phyloP scores from a whole-genome alignment of 306 rosid species.

The Casuarina cunninghamiana region DNA sequence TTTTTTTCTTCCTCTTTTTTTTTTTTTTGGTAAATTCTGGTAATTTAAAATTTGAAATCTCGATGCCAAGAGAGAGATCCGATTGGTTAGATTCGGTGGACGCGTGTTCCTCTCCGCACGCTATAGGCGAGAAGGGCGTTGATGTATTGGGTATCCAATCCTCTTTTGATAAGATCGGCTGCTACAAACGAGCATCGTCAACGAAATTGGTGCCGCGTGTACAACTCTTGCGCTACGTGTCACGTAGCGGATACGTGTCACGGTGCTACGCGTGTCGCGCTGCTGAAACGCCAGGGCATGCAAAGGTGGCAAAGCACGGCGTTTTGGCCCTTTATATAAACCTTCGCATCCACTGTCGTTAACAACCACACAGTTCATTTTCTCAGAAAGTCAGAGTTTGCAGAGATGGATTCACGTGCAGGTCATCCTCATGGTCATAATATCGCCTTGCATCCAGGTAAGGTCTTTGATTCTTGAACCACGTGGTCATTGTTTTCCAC shows the following conservation, averaged over 20 bases:
- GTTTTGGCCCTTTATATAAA: constrained; percentile 25
- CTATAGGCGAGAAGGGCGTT: too few relatives aligned
- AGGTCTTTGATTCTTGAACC: not conserved
- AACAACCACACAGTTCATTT: not conserved
- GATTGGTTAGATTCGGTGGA: too few relatives aligned
- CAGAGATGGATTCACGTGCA: constrained; percentile 29
- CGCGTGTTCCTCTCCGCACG: too few relatives aligned
- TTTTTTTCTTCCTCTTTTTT: too few relatives aligned
- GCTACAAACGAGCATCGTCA: not conserved
- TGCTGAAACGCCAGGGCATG: constrained; percentile 32
- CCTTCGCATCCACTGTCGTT: not conserved
- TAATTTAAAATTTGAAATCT: too few relatives aligned
- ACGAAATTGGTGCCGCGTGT: too few relatives aligned
- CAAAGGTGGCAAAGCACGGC: constrained; percentile 39
- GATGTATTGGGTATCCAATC: not conserved
- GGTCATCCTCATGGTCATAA: constrained; percentile 19
- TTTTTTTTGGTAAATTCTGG: too few relatives aligned
- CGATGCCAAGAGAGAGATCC: too few relatives aligned
- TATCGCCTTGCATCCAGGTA: constrained; percentile 35
- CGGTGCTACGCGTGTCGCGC: constrained; percentile 31
- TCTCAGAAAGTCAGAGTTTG: not conserved
- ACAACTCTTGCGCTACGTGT: constrained; percentile 31
- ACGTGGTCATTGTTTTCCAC: not conserved
- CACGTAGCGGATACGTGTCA: too few relatives aligned
- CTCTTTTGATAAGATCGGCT: constrained; percentile 2